These are phyloP conservation scores for Hyphodiscus sp. DNA, from an alignment of 2,329 filamentous ascomycete genomes.

Conservation along the genomic window DNA sequence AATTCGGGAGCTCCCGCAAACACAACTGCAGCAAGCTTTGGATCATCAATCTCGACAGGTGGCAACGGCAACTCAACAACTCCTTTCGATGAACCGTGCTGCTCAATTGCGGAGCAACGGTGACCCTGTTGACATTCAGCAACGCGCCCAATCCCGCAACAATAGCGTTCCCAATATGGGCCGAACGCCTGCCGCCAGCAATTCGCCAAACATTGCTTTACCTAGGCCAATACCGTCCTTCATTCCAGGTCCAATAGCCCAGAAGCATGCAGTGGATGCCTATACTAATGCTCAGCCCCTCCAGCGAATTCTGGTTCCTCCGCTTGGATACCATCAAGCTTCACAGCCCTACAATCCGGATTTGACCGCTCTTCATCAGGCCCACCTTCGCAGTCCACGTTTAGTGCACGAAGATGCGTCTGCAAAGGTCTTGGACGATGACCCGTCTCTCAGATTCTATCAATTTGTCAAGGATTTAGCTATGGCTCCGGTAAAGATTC, in stretches of 20 bases:
- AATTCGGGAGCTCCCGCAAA: conserved; percentile 3
- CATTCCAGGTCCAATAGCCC: background rate
- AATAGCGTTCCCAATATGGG: conserved; percentile 8
- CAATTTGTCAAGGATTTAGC: conserved; percentile 50
- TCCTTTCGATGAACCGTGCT: conserved; percentile 9
- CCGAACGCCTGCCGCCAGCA: background rate
- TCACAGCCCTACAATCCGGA: conserved; percentile 39
- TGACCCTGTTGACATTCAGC: conserved; percentile 3
- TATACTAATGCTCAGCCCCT: conserved; percentile 13
- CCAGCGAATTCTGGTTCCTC: conserved; percentile 32
- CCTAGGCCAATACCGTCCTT: background rate
- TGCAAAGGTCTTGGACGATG: conserved; percentile 22
- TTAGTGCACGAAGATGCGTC: conserved; percentile 26
- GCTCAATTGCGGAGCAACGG: conserved; percentile 11
- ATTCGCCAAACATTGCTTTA: background rate
- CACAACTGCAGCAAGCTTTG: conserved; percentile 1
- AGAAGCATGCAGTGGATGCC: conserved; percentile 30
- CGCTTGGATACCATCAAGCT: conserved; percentile 26
- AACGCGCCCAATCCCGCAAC: conserved; percentile 10
- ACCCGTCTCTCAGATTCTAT: conserved; percentile 35
- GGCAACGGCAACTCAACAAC: conserved; percentile 9
- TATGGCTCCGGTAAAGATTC: conserved; percentile 36
- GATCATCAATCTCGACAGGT: conserved; percentile 5
- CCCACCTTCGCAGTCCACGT: conserved; percentile 47
- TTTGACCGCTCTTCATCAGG: conserved; percentile 49